These are phyloP conservation scores for Morella rubra DNA, from an alignment of 306 rosid genomes.

Conservation along the genomic window DNA sequence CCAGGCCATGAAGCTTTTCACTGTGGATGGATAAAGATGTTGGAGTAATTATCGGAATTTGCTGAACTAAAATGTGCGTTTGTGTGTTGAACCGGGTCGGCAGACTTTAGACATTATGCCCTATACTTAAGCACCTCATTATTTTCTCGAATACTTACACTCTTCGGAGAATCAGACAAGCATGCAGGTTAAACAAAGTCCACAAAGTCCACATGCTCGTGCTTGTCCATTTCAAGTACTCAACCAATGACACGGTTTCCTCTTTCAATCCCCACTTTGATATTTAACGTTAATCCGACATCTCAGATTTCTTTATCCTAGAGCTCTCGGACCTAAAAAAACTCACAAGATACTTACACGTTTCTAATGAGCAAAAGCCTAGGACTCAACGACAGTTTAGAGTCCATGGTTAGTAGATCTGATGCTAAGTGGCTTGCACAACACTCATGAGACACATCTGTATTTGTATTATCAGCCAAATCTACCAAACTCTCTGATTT, in stretches of 20 bases:
- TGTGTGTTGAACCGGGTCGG: constrained; percentile 23
- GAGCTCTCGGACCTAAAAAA: background rate
- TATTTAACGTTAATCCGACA: background rate
- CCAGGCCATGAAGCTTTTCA: constrained; percentile 23
- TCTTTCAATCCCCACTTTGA: constrained; percentile 9
- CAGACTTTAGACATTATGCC: constrained; percentile 31
- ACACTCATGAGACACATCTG: background rate
- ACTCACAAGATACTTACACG: background rate
- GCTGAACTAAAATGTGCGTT: constrained; percentile 25
- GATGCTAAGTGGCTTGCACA: constrained; percentile 18
- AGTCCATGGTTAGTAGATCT: background rate
- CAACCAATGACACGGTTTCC: constrained; percentile 6
- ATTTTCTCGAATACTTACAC: constrained; percentile 18
- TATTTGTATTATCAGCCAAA: background rate
- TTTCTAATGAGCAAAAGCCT: background rate
- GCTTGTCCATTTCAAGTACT: constrained; percentile 17
- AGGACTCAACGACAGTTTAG: background rate
- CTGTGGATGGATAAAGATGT: constrained; percentile 27
- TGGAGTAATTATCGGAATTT: constrained; percentile 29
- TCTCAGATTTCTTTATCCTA: background rate
- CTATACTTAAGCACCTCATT: constrained; percentile 31
- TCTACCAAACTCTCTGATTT: background rate
- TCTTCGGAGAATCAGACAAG: constrained; percentile 25
- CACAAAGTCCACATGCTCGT: constrained; percentile 18
- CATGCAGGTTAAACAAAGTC: constrained; percentile 33